Conservation (phyloP, 2,329 filamentous ascomycete species). For the Diaporthe vaccinii region DNA sequence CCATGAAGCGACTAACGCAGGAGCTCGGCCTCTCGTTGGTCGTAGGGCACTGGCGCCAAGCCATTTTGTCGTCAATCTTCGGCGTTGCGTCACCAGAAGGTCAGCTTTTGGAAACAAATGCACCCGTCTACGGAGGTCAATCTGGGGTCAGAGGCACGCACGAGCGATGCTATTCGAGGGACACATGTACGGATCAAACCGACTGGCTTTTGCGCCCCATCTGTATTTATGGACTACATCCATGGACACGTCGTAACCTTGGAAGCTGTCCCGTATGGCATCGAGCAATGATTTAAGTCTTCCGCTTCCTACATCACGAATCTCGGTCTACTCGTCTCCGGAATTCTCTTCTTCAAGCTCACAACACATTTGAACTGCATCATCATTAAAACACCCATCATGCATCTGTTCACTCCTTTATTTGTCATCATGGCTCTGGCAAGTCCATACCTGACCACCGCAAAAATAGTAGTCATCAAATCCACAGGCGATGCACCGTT, state of each 20-base stretch:
- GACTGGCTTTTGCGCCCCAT: constrained; percentile 13
- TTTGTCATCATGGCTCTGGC: constrained; percentile 2
- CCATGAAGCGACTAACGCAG: constrained; percentile 20
- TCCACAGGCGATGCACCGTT: constrained; percentile 51
- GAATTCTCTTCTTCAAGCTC: background rate
- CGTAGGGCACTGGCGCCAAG: background rate
- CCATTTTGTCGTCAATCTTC: constrained; percentile 1
- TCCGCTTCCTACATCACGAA: background rate
- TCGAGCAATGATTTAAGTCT: background rate
- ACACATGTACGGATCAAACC: constrained; percentile 5
- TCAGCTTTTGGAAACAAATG: constrained; percentile 19
- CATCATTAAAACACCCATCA: background rate
- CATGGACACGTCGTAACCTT: background rate
- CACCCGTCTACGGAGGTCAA: background rate
- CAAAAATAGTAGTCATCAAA: constrained; percentile 53
- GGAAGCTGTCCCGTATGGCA: background rate
- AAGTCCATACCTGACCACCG: constrained; percentile 31
- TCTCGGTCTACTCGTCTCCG: background rate
- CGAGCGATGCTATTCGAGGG: constrained; percentile 7
- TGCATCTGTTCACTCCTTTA: background rate
- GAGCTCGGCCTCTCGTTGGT: constrained; percentile 9
- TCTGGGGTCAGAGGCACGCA: background rate
- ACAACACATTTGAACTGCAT: background rate
- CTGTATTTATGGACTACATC: constrained; percentile 8
- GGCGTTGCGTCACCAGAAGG: background rate